These are phyloP conservation scores for Cairneyella variabilis DNA, from an alignment of 495 filamentous ascomycete species.

Conservation along the genomic window DNA sequence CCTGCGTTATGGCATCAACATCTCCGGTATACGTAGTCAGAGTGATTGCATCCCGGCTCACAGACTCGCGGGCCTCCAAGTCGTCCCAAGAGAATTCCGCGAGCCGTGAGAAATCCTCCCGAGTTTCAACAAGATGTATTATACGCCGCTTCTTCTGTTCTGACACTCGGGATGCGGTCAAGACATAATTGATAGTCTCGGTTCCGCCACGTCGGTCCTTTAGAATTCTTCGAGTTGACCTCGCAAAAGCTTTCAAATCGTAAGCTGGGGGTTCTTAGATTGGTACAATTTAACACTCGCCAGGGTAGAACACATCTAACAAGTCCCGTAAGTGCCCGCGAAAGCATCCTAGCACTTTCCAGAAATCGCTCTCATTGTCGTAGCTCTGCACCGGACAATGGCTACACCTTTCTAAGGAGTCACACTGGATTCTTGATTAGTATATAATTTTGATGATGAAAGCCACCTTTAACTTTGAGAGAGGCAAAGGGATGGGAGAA, in stretches of 20 bases:
- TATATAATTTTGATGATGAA: background rate
- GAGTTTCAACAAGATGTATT: slow-evolving; percentile 8
- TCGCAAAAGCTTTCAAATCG: slow-evolving; percentile 5
- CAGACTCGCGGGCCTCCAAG: background rate
- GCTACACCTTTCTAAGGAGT: slow-evolving; percentile 10
- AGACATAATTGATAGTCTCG: slow-evolving; percentile 14
- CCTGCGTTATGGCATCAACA: background rate
- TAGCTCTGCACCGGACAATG: slow-evolving; percentile 19
- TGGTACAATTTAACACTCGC: background rate
- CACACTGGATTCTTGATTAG: slow-evolving; percentile 8
- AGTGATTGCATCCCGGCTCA: slow-evolving; percentile 1
- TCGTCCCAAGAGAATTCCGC: slow-evolving; percentile 8
- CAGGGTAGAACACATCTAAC: slow-evolving; percentile 6
- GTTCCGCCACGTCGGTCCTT: background rate
- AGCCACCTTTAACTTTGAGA: background rate
- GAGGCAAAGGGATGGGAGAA: background rate
- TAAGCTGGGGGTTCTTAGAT: background rate
- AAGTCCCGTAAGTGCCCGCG: slow-evolving; percentile 10
- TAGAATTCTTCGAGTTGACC: slow-evolving; percentile 6
- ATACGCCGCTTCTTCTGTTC: slow-evolving; percentile 16
- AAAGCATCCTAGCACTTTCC: slow-evolving; percentile 20
- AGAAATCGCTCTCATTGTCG: slow-evolving; percentile 16
- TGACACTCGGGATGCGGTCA: slow-evolving; percentile 16
- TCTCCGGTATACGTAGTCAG: background rate
- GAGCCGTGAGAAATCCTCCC: slow-evolving; percentile 5